Evolutionary conservation across 805 yeast species (phyloP).

Genomic region (Wickerhamomyces bovis): DNA sequence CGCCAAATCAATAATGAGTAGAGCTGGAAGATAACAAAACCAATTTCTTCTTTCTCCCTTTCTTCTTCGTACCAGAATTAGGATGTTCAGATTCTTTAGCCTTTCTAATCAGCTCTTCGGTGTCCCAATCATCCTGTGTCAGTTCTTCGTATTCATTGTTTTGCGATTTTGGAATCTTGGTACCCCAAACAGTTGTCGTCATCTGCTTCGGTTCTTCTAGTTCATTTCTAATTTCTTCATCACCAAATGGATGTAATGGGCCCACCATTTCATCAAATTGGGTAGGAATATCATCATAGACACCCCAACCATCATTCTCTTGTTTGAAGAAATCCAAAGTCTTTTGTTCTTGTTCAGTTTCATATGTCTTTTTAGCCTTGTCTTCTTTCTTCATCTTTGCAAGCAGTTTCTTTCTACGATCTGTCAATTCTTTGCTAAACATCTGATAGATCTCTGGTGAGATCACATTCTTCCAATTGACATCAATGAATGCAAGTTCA

Average conservation of each 20-base stretch:
- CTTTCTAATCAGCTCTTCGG: constrained; percentile 19
- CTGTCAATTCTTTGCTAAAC: constrained; percentile 50
- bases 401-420: constrained; percentile 46
- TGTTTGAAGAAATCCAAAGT: constrained; percentile 52
- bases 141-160: constrained; percentile 20
- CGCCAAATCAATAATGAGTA: constrained; percentile 5
- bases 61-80: constrained; percentile 11
- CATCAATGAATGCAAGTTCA: constrained; percentile 74
- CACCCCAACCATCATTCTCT: constrained; percentile 41
- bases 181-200: constrained; percentile 74
- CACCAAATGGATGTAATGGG: constrained; percentile 28
- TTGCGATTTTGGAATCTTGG: constrained; percentile 30
- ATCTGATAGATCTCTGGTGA: constrained; percentile 38
- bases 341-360: constrained; percentile 50
- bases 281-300: constrained; percentile 26
- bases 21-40: constrained; percentile 12
- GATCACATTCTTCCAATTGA: constrained; percentile 63
- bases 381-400: constrained; percentile 55
- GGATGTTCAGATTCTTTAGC: constrained; percentile 9
- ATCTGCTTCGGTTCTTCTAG: constrained; percentile 18
- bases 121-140: constrained; percentile 28
- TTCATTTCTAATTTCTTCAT: not conserved
- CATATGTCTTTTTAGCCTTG: constrained; percentile 47
- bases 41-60: constrained; percentile 20
- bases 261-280: constrained; percentile 24